Evolutionary conservation across 164 flowering plant genomes (phyloP).

Genomic region (Piper longum): DNA sequence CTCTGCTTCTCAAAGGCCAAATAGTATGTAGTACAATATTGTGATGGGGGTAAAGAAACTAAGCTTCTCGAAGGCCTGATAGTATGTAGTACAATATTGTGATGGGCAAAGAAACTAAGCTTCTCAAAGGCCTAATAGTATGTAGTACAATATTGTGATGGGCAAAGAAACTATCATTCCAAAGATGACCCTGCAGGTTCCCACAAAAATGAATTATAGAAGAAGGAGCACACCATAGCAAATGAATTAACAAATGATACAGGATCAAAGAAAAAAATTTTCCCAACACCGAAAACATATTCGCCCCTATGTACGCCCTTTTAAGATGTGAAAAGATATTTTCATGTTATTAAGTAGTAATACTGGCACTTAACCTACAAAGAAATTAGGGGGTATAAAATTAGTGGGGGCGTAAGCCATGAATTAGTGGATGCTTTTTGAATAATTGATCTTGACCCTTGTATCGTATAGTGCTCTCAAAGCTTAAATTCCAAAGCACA

Average conservation of each 20-base stretch:
- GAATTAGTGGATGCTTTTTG: too few species aligned
- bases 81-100: constrained; percentile 13
- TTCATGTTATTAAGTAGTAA: background rate
- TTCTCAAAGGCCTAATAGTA: constrained; percentile 36
- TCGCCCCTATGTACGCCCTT: too few species aligned
- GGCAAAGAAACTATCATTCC: constrained; percentile 63
- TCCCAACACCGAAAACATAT: too few species aligned
- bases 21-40: constrained; percentile 11
- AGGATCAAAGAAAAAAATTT: background rate
- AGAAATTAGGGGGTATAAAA: background rate
- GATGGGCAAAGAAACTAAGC: constrained; percentile 12
- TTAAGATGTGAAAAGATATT: too few species aligned
- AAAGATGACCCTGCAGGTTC: constrained; percentile 49
- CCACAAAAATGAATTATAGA: background rate
- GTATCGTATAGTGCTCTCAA: background rate
- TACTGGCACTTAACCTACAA: background rate
- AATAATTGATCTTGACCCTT: too few species aligned
- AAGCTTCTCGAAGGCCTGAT: constrained; percentile 38
- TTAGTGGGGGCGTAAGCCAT: background rate
- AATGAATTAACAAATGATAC: background rate
- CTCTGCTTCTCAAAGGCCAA: constrained; percentile 9
- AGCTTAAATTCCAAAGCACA: background rate
- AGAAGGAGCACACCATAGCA: background rate
- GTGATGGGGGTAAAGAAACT: constrained; percentile 16
- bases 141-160: constrained; percentile 52